Evolutionary conservation across 495 filamentous ascomycete species (phyloP), one percentile per base, ranked within the genome.

Genomic region (Amorphotheca resinae): DNA sequence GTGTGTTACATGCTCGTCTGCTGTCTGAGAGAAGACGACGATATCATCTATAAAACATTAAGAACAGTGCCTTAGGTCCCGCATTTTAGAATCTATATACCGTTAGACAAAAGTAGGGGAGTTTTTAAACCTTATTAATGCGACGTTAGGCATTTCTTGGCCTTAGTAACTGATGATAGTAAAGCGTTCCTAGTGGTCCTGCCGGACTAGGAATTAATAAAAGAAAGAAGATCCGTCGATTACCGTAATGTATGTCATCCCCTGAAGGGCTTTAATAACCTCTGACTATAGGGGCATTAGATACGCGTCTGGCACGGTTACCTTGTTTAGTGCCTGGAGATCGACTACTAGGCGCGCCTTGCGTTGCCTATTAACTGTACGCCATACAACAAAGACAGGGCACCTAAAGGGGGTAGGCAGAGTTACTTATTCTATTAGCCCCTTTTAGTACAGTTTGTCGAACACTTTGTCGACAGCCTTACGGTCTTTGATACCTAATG

Each of bases 11-110:
- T 44, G 31, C n/a, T 44, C 30, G 1, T 35, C 41, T 2, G 30
- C 2, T 4, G 30, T 44, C 11, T 25, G 2, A 6, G 4, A 11
- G 14, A 18, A 12, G 5, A 44, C 21, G 8, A 44, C 3, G n/a
- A 44, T 28, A 25, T 44, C 18, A 26, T 44, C 18, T 3, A 44
- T 37, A 28, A 11, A 44, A n/a, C n/a, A n/a, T n/a, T n/a, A n/a
- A 7, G 1, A 4, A 1, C n/a, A 22, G 0, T 15, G 33, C 0
- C 1, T 18, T 1, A 2, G 4, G 8, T 42, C 3, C 0, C 1
- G 1, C 5, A 42, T 1, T 0, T 14, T 0, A 3, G 4, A 15
- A 22, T 42, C 26, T 4, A 42, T 33, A 6, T 33, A 9, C 0
- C 25, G 2, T 21, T 42, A 15, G 21, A 11, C 4, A 22, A 16